Base-by-base conservation (phyloP, 2,329 filamentous ascomycete genomes). In the Colletotrichum theobromicola region DNA sequence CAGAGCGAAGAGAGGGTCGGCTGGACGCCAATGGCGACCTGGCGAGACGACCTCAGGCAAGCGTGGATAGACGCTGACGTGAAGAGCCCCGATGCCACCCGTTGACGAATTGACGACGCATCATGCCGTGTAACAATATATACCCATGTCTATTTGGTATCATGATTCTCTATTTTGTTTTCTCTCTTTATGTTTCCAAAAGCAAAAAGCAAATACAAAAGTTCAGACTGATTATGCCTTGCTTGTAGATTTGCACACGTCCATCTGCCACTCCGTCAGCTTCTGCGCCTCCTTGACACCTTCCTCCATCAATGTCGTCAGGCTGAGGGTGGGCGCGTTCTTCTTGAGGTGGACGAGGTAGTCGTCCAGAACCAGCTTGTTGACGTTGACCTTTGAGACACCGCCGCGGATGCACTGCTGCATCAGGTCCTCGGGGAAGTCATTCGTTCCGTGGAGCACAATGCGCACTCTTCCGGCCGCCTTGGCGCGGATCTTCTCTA, bases 301-400 rank as follows among this genome's bases (percentile, higher is more conserved):
- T 69, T 79, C 79, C 72, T 88, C 86, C 79, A 88, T 87, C 73
- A 87, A 77, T 53, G 81, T 79, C n/a, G 83, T 86, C 62, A 84
- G 76, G 16, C 77, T 76, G 75, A 79, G 60, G 66, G 78, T 82
- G 61, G 83, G 75, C 7, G 85, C 85, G 35, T 86, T 83, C 57
- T 82, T 77, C 76, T 83, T 80, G 32, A 89, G 74, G 72, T 86
- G 79, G 67, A 82, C 82, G 37, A 87, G 81, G 71, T 87, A 87
- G 53, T 84, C 84, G 68, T 88, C 85, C 16, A 88, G 81, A 24
- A 90, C 83, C 42, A 88, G 77, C 80, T 88, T 88, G 76, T 92
- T 92, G 3, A 92, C 88, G 75, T 92, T 92, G 74, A 91, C 82
- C 80, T 91, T 91, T 28, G 86, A 83, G n/a, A 88, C 84, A 1